These are phyloP conservation scores for Xerocomus amazonicus DNA, from an alignment of 1,284 basidiomycete genomes.

Conservation along the genomic window DNA sequence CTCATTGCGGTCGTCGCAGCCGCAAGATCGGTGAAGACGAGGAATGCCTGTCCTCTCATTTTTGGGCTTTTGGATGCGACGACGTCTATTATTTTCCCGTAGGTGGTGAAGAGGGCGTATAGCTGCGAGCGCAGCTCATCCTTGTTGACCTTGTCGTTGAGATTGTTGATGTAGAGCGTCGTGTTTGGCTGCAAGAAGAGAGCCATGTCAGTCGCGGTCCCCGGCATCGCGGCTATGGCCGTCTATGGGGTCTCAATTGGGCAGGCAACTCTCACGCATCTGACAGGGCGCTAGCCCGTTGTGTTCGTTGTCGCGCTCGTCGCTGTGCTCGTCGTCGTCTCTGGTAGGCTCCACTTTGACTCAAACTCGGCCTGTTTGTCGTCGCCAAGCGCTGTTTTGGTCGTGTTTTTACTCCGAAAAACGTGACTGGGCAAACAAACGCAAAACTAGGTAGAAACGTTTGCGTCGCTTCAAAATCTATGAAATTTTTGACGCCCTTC, in stretches of 20 bases:
- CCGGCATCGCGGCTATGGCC: neutral
- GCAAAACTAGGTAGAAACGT: constrained; percentile 24
- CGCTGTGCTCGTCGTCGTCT: constrained; percentile 3
- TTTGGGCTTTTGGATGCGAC: constrained; percentile 85
- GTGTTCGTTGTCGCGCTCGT: constrained; percentile 6
- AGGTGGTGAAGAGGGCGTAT: constrained; percentile 87
- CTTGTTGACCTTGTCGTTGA: constrained; percentile 94
- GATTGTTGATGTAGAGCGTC: constrained; percentile 92
- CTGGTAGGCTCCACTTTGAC: neutral
- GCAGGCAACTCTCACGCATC: constrained; percentile 38
- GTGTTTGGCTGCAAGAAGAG: constrained; percentile 70
- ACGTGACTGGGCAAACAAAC: constrained; percentile 34
- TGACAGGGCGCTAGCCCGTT: neutral
- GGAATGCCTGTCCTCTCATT: constrained; percentile 95
- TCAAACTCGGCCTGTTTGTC: constrained; percentile 6
- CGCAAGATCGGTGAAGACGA: constrained; percentile 89
- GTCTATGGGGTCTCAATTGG: constrained; percentile 10
- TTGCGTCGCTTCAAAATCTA: constrained; percentile 17
- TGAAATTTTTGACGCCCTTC: constrained; percentile 33
- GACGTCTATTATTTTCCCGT: constrained; percentile 92
- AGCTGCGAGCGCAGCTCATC: constrained; percentile 84
- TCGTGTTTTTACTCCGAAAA: constrained; percentile 25
- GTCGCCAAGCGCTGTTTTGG: constrained; percentile 16
- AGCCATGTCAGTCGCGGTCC: constrained; percentile 35
- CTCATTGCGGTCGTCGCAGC: constrained; percentile 89